phyloP scores from a whole-genome alignment of 2,329 filamentous ascomycete genomes.

The Colletotrichum truncatum region DNA sequence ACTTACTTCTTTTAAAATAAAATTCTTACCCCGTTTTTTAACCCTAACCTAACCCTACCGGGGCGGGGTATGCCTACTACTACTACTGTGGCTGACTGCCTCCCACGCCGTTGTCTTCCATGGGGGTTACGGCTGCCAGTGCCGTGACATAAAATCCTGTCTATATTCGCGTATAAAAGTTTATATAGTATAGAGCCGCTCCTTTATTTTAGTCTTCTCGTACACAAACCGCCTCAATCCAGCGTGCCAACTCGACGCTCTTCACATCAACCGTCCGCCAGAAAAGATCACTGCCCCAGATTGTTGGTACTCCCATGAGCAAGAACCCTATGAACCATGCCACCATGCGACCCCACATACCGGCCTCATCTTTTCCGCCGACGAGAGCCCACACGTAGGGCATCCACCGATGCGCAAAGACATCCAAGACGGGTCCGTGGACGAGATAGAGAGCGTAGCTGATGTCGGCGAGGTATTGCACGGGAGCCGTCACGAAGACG shows the following conservation, averaged over 20 bases:
- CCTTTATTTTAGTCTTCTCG: constrained; percentile 24
- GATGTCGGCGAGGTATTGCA: constrained; percentile 65
- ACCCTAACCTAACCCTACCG: too few relatives aligned
- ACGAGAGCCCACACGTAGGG: constrained; percentile 34
- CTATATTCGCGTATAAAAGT: too few relatives aligned
- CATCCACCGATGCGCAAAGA: constrained; percentile 39
- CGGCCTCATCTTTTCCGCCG: constrained; percentile 40
- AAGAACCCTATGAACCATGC: constrained; percentile 50
- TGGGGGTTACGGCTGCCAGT: too few relatives aligned
- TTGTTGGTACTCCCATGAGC: constrained; percentile 44
- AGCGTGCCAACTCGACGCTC: constrained; percentile 55
- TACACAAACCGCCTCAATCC: constrained; percentile 49
- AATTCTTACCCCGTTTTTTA: too few relatives aligned
- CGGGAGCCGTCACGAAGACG: constrained; percentile 55
- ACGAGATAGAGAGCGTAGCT: constrained; percentile 67
- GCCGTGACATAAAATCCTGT: too few relatives aligned
- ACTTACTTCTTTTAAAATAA: too few relatives aligned
- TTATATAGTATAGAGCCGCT: too few relatives aligned
- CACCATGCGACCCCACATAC: constrained; percentile 40
- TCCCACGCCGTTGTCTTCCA: too few relatives aligned
- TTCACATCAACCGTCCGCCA: constrained; percentile 64
- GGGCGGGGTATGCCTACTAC: too few relatives aligned
- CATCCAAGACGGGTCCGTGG: constrained; percentile 60
- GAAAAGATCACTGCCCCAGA: constrained; percentile 68
- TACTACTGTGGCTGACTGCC: too few relatives aligned